These are phyloP conservation scores for Aureobasidium namibiae DNA, from an alignment of 2,329 filamentous ascomycete species.

Conservation along the genomic window DNA sequence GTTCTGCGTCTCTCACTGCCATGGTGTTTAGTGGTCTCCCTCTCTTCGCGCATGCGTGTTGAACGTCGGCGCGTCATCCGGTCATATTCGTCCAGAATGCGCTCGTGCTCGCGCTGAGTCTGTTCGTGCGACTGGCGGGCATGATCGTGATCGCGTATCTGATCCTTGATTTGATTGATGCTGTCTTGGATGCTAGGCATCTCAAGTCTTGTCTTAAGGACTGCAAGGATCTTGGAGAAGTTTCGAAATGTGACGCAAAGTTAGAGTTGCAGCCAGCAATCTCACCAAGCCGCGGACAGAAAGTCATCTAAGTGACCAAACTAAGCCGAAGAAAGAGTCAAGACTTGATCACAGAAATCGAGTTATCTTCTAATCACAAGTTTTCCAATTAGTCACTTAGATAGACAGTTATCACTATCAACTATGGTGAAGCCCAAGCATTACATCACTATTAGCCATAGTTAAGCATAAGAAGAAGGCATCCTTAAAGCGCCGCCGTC, in stretches of 20 bases:
- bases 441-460: too few species aligned
- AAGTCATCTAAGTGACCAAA: background rate
- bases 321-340: background rate
- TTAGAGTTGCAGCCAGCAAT: background rate
- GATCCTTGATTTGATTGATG: constrained; percentile 3
- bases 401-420: too few species aligned
- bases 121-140: background rate
- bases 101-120: constrained; percentile 10
- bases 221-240: background rate
- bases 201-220: background rate
- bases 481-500: too few species aligned
- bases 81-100: constrained; percentile 14
- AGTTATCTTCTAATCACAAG: too few species aligned
- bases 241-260: background rate
- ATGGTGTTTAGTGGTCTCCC: background rate
- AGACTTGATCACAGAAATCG: too few species aligned
- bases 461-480: too few species aligned
- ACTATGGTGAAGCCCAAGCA: too few species aligned
- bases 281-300: background rate
- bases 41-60: constrained; percentile 5
- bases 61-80: constrained; percentile 12
- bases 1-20: background rate
- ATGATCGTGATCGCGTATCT: background rate
- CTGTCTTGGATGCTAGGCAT: constrained; percentile 12
- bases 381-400: too few species aligned